Evolutionary conservation across 2,329 filamentous ascomycete species (phyloP), one percentile per base, ranked within the genome.

Genomic region (Pyricularia pennisetigena): DNA sequence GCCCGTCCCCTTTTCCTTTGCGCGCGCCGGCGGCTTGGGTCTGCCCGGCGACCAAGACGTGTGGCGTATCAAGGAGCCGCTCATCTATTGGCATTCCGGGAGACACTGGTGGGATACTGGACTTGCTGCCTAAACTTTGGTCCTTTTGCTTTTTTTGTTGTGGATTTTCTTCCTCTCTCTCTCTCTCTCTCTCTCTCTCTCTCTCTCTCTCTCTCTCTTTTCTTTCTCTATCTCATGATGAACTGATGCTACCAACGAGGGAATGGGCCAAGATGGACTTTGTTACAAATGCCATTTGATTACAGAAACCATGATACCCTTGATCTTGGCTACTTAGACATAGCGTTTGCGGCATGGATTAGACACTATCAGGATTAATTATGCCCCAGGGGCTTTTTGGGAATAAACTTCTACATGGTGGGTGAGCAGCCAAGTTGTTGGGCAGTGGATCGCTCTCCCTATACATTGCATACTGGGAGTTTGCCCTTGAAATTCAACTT

Each of bases 1-100:
- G 77, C 92, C 93, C 0, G 78, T 97, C n/a, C 92, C 93, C 0
- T 71, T 94, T 9, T 96, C 92, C 68, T 74, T 84, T 0, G 74
- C 93, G n/a, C 82, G 92, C 29, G 59, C 24, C 24, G 24, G 14
- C 12, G 85, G 83, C 1, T 41, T 94, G 20, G 89, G 90, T 0
- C 80, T 89, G 1, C 77, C 82, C 23, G 86, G 84, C 0, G 88
- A 91, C 73, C 9, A 28, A 28, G 79, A 82, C 0, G 89, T 86
- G 82, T 91, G 86, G 86, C 86, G 90, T 72, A 93, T 89, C 86
- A 81, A 83, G 75, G 81, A 35, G 79, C 85, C 70, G 76, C 32
- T 88, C 26, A 81, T 83, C 1, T 72, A 72, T 9, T 88, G 85
- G 85, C 83, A 90, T 77, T 77, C 73, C 2, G 90, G 88, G 12